Evolutionary conservation across 371 early-diverging fungal genomes (phyloP), one percentile per base, ranked within the genome.

Genomic region (Actinomortierella wolfii): DNA sequence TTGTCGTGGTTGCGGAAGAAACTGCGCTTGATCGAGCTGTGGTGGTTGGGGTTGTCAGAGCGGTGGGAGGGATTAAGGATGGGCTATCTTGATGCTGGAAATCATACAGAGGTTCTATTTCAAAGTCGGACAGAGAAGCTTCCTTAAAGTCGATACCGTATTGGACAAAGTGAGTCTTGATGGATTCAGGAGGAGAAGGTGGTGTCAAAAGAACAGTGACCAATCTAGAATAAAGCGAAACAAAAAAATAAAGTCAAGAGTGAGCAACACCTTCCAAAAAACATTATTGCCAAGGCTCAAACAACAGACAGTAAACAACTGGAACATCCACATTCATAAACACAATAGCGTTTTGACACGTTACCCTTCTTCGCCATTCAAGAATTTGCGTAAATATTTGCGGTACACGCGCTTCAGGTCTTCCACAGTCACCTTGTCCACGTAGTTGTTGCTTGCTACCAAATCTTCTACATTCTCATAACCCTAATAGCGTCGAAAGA

Each of bases 321-420:
- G 0, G 21, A 29, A n/a, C 20, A 26, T 7, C 5, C 15, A 45
- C 17, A 8, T 8, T 45, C 3, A 15, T 45, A 15, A 41, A 4
- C 18, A 45, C 17, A 15, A 4, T 45, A 3, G 5, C 45, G 5
- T 45, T 15, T 45, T 7, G 18, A 43, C 23, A n/a, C n/a, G 39
- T 61, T 65, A 66, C 55, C 74, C 74, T 46, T 66, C 49, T 7
- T 56, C 62, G 1, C 74, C 74, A 41, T 73, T 56, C 23, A 86
- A 64, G 70, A 88, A 88, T 58, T 76, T 76, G 46, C 62, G 56
- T 56, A 81, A 86, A 54, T 85, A 84, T 52, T 64, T 71, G 41
- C 57, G 49, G 51, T 76, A 81, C 14, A 82, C 86, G 4, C 77
- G 50, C 49, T 66, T 69, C 56, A 88, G 56, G 61, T 86, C 86